Conservation (phyloP, 768 basidiomycete species). For the Lactarius indigo region DNA sequence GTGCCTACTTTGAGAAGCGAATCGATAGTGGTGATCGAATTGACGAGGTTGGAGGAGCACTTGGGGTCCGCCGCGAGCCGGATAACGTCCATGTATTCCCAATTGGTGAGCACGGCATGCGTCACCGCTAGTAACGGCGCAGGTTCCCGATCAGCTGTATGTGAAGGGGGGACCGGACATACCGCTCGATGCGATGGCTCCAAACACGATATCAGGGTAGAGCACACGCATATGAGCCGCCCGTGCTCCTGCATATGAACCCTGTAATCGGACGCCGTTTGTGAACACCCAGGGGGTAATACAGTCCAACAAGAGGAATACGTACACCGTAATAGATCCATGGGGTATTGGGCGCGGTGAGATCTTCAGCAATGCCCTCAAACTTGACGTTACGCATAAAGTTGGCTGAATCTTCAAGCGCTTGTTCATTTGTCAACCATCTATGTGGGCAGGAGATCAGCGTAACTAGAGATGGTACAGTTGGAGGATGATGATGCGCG, state of each 20-base stretch:
- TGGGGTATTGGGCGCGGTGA: slow-evolving; percentile 69
- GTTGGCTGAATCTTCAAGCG: slow-evolving; percentile 86
- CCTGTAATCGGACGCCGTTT: slow-evolving; percentile 38
- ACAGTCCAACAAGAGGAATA: slow-evolving; percentile 1
- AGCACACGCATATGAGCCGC: slow-evolving; percentile 88
- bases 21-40: slow-evolving; percentile 61
- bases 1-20: slow-evolving; percentile 46
- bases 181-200: slow-evolving; percentile 88
- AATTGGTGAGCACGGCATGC: slow-evolving; percentile 75
- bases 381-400: slow-evolving; percentile 85
- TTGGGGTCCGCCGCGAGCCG: slow-evolving; percentile 60
- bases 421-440: slow-evolving; percentile 87
- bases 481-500: not conserved
- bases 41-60: slow-evolving; percentile 59
- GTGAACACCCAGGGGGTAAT: not conserved
- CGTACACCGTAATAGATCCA: slow-evolving; percentile 94
- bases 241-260: slow-evolving; percentile 91
- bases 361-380: slow-evolving; percentile 60
- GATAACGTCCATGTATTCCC: slow-evolving; percentile 89
- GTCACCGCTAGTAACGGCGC: slow-evolving; percentile 57
- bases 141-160: not conserved
- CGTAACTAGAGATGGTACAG: not conserved
- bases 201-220: slow-evolving; percentile 85
- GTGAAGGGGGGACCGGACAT: slow-evolving; percentile 25
- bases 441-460: slow-evolving; percentile 35